Conservation (phyloP, 2,329 filamentous ascomycete genomes). For the Diplodia corticola region DNA sequence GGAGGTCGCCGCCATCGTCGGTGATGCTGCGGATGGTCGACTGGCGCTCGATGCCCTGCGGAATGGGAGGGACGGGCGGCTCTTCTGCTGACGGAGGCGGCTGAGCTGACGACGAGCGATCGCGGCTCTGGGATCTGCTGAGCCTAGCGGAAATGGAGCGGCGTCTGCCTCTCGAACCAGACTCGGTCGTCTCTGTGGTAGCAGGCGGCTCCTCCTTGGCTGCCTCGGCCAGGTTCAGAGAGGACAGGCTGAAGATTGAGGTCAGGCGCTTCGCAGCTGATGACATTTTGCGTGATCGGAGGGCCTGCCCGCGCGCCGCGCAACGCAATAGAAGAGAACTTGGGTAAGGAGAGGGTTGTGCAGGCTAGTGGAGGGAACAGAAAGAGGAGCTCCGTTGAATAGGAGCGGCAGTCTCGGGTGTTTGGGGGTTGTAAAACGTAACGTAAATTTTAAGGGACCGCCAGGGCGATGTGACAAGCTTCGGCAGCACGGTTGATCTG, state of each 20-base stretch:
- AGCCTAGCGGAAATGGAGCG: constrained; percentile 18
- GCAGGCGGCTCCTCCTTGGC: constrained; percentile 12
- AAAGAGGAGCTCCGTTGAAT: constrained; percentile 1
- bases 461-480: constrained; percentile 21
- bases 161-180: constrained; percentile 10
- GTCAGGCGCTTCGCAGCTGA: constrained; percentile 22
- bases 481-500: constrained; percentile 11
- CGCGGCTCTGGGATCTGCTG: constrained; percentile 20
- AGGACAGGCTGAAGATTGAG: constrained; percentile 22
- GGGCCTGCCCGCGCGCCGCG: constrained; percentile 18
- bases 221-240: constrained; percentile 14
- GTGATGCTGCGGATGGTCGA: constrained; percentile 1
- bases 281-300: constrained; percentile 11
- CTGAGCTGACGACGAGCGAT: constrained; percentile 11
- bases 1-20: constrained; percentile 21
- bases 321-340: constrained; percentile 9
- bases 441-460: constrained; percentile 23
- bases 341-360: constrained; percentile 11
- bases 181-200: constrained; percentile 8
- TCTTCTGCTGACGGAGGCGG: not conserved
- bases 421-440: not conserved
- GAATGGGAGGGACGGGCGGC: constrained; percentile 20
- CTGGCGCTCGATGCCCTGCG: constrained; percentile 7
- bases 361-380: not conserved
- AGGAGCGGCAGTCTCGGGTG: constrained; percentile 16